phyloP scores from a whole-genome alignment of 495 filamentous ascomycete species.

The Xylaria intraflava region DNA sequence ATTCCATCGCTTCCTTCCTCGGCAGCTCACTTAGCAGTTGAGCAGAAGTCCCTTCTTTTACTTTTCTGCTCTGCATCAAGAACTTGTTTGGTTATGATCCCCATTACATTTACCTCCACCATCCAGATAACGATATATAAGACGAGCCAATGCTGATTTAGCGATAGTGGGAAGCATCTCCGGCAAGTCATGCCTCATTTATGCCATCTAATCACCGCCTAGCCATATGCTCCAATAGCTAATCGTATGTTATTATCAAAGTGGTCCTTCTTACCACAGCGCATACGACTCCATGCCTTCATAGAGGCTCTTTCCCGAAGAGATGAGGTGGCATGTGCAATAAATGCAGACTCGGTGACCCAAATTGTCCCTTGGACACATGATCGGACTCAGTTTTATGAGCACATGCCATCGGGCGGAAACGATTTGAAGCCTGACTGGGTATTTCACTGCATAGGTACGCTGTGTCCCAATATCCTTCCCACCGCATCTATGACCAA shows the following conservation, averaged over 20 bases:
- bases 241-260: not conserved
- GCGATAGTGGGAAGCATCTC: not conserved
- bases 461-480: not conserved
- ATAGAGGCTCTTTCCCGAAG: not conserved
- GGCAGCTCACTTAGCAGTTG: too few relatives aligned
- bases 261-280: not conserved
- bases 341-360: not conserved
- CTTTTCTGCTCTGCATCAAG: not conserved
- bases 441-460: constrained; percentile 5
- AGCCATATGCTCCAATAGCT: not conserved
- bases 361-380: not conserved
- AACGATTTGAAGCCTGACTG: not conserved
- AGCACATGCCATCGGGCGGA: not conserved
- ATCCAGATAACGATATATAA: not conserved
- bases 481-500: not conserved
- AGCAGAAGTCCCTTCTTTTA: not conserved
- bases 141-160: not conserved
- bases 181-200: not conserved
- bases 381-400: not conserved
- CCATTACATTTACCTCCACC: not conserved
- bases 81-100: not conserved
- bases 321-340: not conserved
- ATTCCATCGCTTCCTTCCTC: not conserved
- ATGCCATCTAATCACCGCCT: not conserved
- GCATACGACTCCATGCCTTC: not conserved